Conservation (phyloP, 2,329 filamentous ascomycete species). For the Diatrype stigma region DNA sequence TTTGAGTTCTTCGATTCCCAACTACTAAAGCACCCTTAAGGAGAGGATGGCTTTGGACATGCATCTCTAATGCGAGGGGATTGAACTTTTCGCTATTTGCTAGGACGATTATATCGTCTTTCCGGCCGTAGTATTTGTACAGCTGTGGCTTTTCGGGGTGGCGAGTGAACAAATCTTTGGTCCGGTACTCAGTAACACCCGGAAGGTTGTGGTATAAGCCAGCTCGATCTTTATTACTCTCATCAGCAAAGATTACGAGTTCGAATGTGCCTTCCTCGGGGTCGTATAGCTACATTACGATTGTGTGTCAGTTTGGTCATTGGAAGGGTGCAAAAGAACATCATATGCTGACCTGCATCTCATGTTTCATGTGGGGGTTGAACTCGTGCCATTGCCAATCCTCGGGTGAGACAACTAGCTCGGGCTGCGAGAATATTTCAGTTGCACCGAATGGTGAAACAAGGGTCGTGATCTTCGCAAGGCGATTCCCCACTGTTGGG, state of each 20-base stretch:
- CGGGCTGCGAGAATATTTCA: too few species aligned
- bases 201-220: conserved; percentile 31
- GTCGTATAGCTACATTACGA: conserved; percentile 12
- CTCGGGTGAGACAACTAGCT: too few species aligned
- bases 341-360: too few species aligned
- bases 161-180: conserved; percentile 33
- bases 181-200: conserved; percentile 27
- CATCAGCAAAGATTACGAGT: conserved; percentile 21
- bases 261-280: conserved; percentile 17
- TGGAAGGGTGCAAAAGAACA: too few species aligned
- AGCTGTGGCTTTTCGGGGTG: conserved; percentile 32
- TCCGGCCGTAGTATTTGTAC: conserved; percentile 33
- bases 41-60: neutral
- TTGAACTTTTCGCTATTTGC: conserved; percentile 33
- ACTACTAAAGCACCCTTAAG: neutral
- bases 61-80: conserved; percentile 2
- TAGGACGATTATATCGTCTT: conserved; percentile 39
- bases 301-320: too few species aligned
- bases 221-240: conserved; percentile 12
- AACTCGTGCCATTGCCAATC: too few species aligned
- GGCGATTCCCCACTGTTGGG: too few species aligned
- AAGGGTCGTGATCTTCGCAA: too few species aligned
- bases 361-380: too few species aligned
- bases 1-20: neutral
- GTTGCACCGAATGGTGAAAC: too few species aligned